A percentile compares a stretch with the other conserved stretches of the same genome.
Conservation (phyloP, 352 stramenopile genomes). For the Globisporangium mamillatum region DNA sequence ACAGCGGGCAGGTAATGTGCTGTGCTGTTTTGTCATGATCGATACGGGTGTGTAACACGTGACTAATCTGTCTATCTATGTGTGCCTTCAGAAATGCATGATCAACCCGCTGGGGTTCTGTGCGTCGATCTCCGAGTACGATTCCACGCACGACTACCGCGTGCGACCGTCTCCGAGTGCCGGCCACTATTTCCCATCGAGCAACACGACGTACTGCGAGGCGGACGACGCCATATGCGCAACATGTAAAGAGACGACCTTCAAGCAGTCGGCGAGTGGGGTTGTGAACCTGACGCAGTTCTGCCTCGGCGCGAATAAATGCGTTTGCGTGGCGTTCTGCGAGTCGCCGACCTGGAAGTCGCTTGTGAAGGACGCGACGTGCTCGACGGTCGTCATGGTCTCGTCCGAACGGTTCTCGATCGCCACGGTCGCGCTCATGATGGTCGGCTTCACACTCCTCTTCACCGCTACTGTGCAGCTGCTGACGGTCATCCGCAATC, state of each 20-base stretch:
- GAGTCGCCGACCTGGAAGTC: slow-evolving; percentile 40
- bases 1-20: slow-evolving; percentile 22
- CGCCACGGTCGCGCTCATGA: slow-evolving; percentile 28
- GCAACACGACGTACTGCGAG: slow-evolving; percentile 57
- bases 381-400: slow-evolving; percentile 19
- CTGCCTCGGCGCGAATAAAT: slow-evolving; percentile 39
- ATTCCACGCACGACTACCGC: slow-evolving; percentile 41
- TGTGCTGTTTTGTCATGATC: neutral
- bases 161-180: slow-evolving; percentile 25
- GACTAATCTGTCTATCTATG: neutral
- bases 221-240: slow-evolving; percentile 31
- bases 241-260: slow-evolving; percentile 22
- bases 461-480: slow-evolving; percentile 30
- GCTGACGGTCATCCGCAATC: slow-evolving; percentile 24
- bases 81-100: slow-evolving; percentile 33
- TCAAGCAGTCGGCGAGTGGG: slow-evolving; percentile 29
- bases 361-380: slow-evolving; percentile 39
- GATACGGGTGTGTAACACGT: neutral
- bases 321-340: slow-evolving; percentile 56
- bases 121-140: slow-evolving; percentile 39
- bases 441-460: slow-evolving; percentile 27
- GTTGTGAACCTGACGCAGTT: slow-evolving; percentile 31
- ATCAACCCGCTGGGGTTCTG: slow-evolving; percentile 60
- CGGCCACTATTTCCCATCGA: slow-evolving; percentile 55
- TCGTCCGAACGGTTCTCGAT: slow-evolving; percentile 20